phyloP scores from a whole-genome alignment of 192 early-diverging fungal genomes.

The Linnemannia schmuckeri region DNA sequence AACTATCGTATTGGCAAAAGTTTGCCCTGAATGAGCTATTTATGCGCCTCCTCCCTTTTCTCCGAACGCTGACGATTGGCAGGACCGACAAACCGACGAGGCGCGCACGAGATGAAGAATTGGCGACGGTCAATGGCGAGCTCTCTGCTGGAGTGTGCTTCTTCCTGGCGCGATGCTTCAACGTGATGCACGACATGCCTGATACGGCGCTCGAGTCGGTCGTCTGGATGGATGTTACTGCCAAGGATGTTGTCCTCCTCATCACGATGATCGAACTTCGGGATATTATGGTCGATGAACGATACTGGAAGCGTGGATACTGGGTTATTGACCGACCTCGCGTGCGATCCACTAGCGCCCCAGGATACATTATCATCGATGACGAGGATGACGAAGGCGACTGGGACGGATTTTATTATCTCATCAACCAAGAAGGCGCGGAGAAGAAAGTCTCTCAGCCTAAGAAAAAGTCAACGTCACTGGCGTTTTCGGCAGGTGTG shows the following conservation, averaged over 20 bases:
- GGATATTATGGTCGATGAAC: conserved; percentile 54
- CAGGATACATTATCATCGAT: background rate
- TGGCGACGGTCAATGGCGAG: conserved; percentile 10
- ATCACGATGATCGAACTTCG: conserved; percentile 46
- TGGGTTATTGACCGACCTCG: conserved; percentile 31
- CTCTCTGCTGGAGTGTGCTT: conserved; percentile 49
- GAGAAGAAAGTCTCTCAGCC: background rate
- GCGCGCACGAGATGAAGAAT: conserved; percentile 5
- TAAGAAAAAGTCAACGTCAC: background rate
- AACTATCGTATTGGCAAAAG: conserved; percentile 56
- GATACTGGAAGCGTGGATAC: conserved; percentile 54
- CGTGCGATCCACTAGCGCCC: background rate
- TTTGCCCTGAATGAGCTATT: conserved; percentile 55
- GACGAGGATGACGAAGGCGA: conserved; percentile 23
- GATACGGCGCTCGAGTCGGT: conserved; percentile 50
- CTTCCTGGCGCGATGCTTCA: conserved; percentile 51
- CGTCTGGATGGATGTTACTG: conserved; percentile 54
- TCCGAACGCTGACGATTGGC: conserved; percentile 48
- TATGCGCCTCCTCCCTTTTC: conserved; percentile 37
- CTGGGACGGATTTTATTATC: conserved; percentile 54
- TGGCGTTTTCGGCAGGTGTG: background rate
- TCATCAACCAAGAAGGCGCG: conserved; percentile 40
- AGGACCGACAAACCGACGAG: conserved; percentile 42
- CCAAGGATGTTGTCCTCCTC: conserved; percentile 42
- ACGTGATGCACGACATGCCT: conserved; percentile 56